A percentile compares a stretch with the other conserved stretches of the same genome.
Evolutionary conservation across 768 basidiomycete genomes (phyloP).

Genomic region (Coprinopsis cinerea): DNA sequence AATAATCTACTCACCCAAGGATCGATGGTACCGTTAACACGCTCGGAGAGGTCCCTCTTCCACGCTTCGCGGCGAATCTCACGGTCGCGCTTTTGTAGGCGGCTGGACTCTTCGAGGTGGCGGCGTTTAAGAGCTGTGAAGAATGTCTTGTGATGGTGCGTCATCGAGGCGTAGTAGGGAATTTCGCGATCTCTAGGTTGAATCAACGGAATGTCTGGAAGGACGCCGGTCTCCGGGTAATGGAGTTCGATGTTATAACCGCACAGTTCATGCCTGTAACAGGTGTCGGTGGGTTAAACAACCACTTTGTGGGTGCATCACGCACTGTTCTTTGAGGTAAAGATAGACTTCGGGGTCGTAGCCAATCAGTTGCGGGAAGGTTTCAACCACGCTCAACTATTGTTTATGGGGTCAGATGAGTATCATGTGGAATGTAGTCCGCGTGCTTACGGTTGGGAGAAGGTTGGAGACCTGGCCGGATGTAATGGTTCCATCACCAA

Average conservation of each 20-base stretch:
- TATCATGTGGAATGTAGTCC: background rate
- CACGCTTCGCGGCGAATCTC: conserved; percentile 21
- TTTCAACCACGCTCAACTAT: conserved; percentile 57
- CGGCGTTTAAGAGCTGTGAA: conserved; percentile 16
- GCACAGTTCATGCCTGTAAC: conserved; percentile 51
- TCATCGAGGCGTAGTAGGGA: conserved; percentile 24
- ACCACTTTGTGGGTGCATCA: conserved; percentile 7
- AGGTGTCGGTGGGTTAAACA: background rate
- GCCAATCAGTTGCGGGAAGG: conserved; percentile 71
- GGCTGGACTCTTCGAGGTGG: conserved; percentile 4
- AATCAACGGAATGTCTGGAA: conserved; percentile 37
- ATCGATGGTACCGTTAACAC: conserved; percentile 52
- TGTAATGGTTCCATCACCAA: conserved; percentile 62
- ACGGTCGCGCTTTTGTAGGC: conserved; percentile 7
- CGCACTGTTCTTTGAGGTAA: conserved; percentile 66
- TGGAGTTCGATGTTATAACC: conserved; percentile 61
- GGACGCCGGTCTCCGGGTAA: conserved; percentile 55
- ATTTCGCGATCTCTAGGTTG: conserved; percentile 30
- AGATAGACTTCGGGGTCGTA: conserved; percentile 62
- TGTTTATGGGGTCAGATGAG: background rate
- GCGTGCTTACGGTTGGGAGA: conserved; percentile 47
- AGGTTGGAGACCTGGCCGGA: conserved; percentile 45
- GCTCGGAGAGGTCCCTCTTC: conserved; percentile 44
- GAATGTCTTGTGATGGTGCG: conserved; percentile 17
- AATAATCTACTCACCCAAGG: conserved; percentile 35